phyloP scores from a whole-genome alignment of 1,284 basidiomycete genomes.

The Megacollybia platyphylla region DNA sequence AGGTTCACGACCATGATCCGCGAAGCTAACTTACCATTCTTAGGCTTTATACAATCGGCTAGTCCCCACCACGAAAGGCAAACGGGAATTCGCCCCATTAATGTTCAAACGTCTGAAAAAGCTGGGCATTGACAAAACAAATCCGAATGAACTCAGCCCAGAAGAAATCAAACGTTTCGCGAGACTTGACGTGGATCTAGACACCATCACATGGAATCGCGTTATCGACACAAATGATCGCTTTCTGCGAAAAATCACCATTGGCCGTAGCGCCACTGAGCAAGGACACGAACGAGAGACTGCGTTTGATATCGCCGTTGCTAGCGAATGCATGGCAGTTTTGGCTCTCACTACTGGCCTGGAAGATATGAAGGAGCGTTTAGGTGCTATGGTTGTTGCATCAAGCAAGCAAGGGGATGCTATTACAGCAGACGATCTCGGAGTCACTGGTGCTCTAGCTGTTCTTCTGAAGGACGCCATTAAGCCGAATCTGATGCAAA shows the following conservation, averaged over 20 bases:
- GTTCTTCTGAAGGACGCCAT: constrained; percentile 99
- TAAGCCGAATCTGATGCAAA: constrained; percentile 99
- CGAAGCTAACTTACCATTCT: not conserved
- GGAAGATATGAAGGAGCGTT: constrained; percentile 83
- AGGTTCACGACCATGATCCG: not conserved
- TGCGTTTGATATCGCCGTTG: constrained; percentile 95
- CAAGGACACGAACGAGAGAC: constrained; percentile 82
- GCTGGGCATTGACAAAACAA: constrained; percentile 90
- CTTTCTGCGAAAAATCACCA: constrained; percentile 89
- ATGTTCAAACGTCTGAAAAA: constrained; percentile 95
- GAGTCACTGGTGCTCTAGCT: constrained; percentile 90
- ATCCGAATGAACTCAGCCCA: constrained; percentile 85
- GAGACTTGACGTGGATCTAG: constrained; percentile 83
- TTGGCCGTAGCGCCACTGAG: constrained; percentile 87
- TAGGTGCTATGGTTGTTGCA: constrained; percentile 96
- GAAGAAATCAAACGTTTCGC: constrained; percentile 89
- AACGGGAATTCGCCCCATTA: constrained; percentile 88
- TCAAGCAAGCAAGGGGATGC: constrained; percentile 86
- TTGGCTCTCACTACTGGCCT: constrained; percentile 84
- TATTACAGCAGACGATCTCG: constrained; percentile 94
- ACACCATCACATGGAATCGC: constrained; percentile 96
- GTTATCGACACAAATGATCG: constrained; percentile 96
- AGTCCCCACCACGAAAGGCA: constrained; percentile 89
- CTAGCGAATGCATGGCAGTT: constrained; percentile 98
- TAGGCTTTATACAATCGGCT: constrained; percentile 84